Base-by-base conservation (phyloP, 2,329 filamentous ascomycete genomes). In the Metarhizium humberi region DNA sequence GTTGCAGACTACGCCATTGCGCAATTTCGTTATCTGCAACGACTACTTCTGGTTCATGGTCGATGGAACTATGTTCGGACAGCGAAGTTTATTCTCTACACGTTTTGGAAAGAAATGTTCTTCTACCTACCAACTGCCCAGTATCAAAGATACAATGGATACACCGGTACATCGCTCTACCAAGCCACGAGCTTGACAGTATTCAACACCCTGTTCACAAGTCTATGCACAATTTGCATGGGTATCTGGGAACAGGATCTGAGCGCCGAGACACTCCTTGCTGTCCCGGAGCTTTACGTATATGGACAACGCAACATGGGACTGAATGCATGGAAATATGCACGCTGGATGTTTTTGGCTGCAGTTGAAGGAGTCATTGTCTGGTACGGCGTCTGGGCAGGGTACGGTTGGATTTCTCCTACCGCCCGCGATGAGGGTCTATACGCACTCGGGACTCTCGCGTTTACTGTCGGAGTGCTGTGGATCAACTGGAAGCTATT, bases 161-260 rank as follows among this genome's bases (percentile, higher is more conserved):
- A 95, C 67, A 95, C 88, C 0, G 92, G 92, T 1, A 96, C 92
- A 0, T 94, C 88, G 54, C 77, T 97, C 20, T 96, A 95, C 73
- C 91, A 97, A 69, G 82, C 82, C 2, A 92, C 88, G 73, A 90
- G 86, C 60, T 72, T 97, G 66, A 94, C 88, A 50, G 90, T 95
- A 67, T 92, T 96, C 75, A 97, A 97, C 67, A 94, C 90, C 1
- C 80, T 96, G 13, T 97, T 97, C 70, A 96, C 92, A 0, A 94
- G 88, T 56, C 75, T 96, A 2, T 85, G 87, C 46, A 89, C 94
- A 29, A 95, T 97, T 59, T 88, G 95, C 63, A 81, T 95, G 60
- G 92, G 91, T 11, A 86, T 96, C 18, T 95, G 94, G 72, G 92
- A 96, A 66, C 90, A 96, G 67, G 92, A 97, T 65, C 78, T 97